phyloP scores from a whole-genome alignment of 2,329 filamentous ascomycete genomes.

The Coniochaeta sp. region DNA sequence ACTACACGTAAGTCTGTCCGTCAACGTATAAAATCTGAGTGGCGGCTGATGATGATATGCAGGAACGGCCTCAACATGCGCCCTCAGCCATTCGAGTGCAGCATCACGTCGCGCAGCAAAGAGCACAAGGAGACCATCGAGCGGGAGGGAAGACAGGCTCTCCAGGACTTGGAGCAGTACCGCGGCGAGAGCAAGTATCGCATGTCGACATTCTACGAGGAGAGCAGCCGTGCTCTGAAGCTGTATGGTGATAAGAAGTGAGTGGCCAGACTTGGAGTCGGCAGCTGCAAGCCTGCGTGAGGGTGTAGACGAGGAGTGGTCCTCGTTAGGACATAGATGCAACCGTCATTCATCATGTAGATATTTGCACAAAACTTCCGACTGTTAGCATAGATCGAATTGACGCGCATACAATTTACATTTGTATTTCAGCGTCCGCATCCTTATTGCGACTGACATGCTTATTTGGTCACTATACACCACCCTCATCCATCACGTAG shows the following conservation, averaged over 20 bases:
- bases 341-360: background rate
- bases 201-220: conserved; percentile 44
- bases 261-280: background rate
- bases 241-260: conserved; percentile 2
- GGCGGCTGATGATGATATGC: background rate
- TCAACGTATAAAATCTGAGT: no score
- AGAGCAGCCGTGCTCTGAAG: conserved; percentile 5
- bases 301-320: background rate
- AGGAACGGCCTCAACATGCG: conserved; percentile 50
- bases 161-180: conserved; percentile 41
- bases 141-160: conserved; percentile 42
- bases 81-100: conserved; percentile 45
- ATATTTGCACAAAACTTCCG: background rate
- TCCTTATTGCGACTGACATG: no score
- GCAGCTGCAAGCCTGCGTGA: background rate
- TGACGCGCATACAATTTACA: background rate
- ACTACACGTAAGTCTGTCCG: conserved; percentile 19
- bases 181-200: conserved; percentile 49
- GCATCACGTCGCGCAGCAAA: conserved; percentile 39
- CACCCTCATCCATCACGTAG: no score
- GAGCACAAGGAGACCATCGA: conserved; percentile 41
- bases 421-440: background rate
- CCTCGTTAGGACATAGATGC: background rate
- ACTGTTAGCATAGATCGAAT: background rate
- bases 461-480: no score